These are phyloP conservation scores for Didymosphaeria variabile DNA, from an alignment of 2,329 filamentous ascomycete species.

Conservation along the genomic window DNA sequence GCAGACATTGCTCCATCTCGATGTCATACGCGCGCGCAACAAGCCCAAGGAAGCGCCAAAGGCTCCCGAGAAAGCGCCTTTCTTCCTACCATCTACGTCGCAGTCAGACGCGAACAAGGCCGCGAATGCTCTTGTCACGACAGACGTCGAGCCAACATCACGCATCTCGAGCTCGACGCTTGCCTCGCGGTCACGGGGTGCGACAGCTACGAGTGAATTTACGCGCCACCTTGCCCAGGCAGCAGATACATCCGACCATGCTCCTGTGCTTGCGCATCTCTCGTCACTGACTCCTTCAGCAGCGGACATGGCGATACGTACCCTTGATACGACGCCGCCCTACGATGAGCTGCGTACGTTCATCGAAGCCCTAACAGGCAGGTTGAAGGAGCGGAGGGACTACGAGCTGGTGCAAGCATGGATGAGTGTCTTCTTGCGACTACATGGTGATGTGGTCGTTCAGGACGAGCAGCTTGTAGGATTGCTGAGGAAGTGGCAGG, in stretches of 20 bases:
- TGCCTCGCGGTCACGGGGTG: conserved; percentile 40
- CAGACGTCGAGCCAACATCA: conserved; percentile 35
- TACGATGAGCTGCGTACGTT: conserved; percentile 80
- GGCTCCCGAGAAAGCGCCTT: conserved; percentile 90
- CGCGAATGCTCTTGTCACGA: conserved; percentile 18
- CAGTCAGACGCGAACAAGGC: conserved; percentile 27
- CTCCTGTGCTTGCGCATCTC: conserved; percentile 77
- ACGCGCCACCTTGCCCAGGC: conserved; percentile 59
- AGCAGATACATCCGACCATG: conserved; percentile 67
- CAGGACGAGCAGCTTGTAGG: conserved; percentile 62
- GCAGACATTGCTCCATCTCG: conserved; percentile 93
- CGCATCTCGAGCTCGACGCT: conserved; percentile 47
- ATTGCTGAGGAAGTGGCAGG: conserved; percentile 74
- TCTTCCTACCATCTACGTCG: conserved; percentile 82
- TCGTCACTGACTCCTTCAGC: conserved; percentile 83
- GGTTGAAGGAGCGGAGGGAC: conserved; percentile 75
- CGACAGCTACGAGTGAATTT: conserved; percentile 52
- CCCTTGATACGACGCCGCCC: conserved; percentile 64
- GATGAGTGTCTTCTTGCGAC: conserved; percentile 91
- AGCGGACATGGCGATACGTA: conserved; percentile 90
- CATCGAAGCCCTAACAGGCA: conserved; percentile 77
- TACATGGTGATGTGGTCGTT: conserved; percentile 73
- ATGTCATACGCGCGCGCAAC: conserved; percentile 89
- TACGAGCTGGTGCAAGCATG: conserved; percentile 96
- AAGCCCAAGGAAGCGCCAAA: conserved; percentile 93